phyloP scores from a whole-genome alignment of 1,284 basidiomycete species.

The Irpex rosettiformis region DNA sequence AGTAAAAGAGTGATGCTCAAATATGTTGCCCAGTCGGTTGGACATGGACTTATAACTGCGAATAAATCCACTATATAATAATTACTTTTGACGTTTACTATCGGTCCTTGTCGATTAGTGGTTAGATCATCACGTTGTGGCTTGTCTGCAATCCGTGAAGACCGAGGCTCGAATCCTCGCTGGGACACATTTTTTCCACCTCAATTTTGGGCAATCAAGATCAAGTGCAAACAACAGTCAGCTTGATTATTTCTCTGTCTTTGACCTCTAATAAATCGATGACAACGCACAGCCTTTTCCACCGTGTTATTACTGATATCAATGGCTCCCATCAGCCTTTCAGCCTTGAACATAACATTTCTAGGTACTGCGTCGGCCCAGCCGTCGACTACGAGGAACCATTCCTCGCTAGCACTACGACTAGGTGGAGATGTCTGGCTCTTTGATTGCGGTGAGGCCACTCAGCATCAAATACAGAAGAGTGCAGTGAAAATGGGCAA shows the following conservation, averaged over 20 bases:
- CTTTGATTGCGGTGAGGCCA: slow-evolving; percentile 91
- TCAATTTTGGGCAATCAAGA: neutral
- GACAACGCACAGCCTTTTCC: no score
- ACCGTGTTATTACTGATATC: neutral
- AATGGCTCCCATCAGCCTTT: slow-evolving; percentile 19
- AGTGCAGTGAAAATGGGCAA: slow-evolving; percentile 71
- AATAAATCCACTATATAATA: neutral
- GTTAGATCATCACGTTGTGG: slow-evolving; percentile 6
- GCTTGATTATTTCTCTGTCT: no score
- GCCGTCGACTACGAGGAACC: slow-evolving; percentile 72
- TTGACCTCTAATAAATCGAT: no score
- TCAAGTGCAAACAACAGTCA: no score
- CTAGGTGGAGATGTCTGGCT: slow-evolving; percentile 72
- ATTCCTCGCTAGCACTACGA: slow-evolving; percentile 65
- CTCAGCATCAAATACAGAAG: slow-evolving; percentile 78
- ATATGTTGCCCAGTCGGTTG: neutral
- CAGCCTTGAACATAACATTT: slow-evolving; percentile 59
- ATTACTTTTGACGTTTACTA: neutral
- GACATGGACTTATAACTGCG: neutral
- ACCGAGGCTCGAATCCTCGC: slow-evolving; percentile 5
- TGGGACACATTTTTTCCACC: slow-evolving; percentile 1
- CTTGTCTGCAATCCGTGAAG: slow-evolving; percentile 3
- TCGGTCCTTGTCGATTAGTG: slow-evolving; percentile 6
- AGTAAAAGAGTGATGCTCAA: neutral
- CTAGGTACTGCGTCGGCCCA: slow-evolving; percentile 77